Evolutionary conservation across 495 filamentous ascomycete genomes (phyloP).

Genomic region (Mytilinidion resinicola): DNA sequence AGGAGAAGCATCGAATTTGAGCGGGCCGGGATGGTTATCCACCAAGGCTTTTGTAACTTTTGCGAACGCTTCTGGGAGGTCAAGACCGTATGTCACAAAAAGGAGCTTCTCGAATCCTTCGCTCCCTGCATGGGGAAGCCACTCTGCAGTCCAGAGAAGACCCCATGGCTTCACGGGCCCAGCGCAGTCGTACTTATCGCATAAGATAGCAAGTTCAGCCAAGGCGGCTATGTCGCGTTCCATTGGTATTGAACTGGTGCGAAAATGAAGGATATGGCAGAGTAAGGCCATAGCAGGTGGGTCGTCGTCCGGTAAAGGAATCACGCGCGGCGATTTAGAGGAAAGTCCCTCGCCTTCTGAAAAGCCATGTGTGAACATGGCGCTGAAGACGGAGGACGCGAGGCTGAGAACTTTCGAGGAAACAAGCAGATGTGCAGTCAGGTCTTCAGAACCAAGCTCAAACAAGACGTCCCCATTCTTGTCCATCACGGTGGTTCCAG

Average conservation of each 20-base stretch:
- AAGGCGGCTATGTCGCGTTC: neutral
- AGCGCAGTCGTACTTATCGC: neutral
- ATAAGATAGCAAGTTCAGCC: neutral
- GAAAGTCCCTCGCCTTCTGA: neutral
- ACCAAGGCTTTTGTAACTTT: neutral
- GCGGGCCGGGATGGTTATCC: too few species aligned
- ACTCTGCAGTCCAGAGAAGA: neutral
- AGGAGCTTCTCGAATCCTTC: neutral
- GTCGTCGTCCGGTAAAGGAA: neutral
- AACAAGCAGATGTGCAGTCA: neutral
- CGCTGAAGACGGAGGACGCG: neutral
- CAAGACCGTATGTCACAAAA: neutral
- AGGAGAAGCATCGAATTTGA: too few species aligned
- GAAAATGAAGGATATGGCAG: neutral
- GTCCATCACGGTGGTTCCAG: neutral
- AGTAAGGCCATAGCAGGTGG: neutral
- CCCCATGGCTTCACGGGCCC: neutral
- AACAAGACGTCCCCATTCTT: neutral
- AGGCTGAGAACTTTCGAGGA: slow-evolving; percentile 1
- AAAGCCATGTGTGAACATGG: neutral
- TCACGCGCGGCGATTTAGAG: neutral
- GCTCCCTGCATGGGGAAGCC: neutral
- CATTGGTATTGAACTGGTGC: neutral
- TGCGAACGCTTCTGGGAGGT: neutral
- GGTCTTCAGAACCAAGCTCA: neutral